These are phyloP conservation scores for Plasmodium reichenowi DNA, from an alignment of 169 alveolate species.

Conservation along the genomic window DNA sequence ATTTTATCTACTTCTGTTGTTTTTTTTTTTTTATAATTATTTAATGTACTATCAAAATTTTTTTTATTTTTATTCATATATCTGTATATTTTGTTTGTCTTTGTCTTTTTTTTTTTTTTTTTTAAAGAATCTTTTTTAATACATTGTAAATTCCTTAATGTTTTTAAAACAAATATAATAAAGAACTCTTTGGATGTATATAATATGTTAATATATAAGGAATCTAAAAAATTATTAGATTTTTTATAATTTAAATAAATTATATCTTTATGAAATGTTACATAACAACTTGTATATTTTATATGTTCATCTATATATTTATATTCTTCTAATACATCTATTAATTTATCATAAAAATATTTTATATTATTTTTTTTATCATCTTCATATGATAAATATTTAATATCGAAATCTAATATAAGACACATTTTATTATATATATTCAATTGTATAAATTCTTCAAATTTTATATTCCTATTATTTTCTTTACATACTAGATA, in stretches of 20 bases:
- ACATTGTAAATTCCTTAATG: slow-evolving; percentile 18
- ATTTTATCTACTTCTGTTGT: slow-evolving; percentile 30
- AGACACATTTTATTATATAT: slow-evolving; percentile 39
- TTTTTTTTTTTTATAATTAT: not conserved
- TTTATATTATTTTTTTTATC: slow-evolving; percentile 37
- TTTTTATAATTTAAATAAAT: slow-evolving; percentile 37
- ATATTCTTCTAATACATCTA: slow-evolving; percentile 17
- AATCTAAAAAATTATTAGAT: slow-evolving; percentile 15
- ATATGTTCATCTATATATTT: slow-evolving; percentile 49
- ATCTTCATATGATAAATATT: slow-evolving; percentile 22
- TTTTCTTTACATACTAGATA: slow-evolving; percentile 54
- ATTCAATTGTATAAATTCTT: slow-evolving; percentile 51
- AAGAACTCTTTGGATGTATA: slow-evolving; percentile 50
- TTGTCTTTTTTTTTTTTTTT: slow-evolving; percentile 9
- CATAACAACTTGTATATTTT: slow-evolving; percentile 1
- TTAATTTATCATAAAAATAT: slow-evolving; percentile 29
- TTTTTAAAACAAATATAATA: slow-evolving; percentile 41
- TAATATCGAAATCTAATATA: slow-evolving; percentile 47
- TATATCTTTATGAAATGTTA: slow-evolving; percentile 25
- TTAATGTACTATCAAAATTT: not conserved
- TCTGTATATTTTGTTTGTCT: not conserved
- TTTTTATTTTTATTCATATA: no score
- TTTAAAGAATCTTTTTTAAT: not conserved
- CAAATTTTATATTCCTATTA: slow-evolving; percentile 50
- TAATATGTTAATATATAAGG: slow-evolving; percentile 19